Conservation (phyloP, 257 asterid species). For the Echium plantagineum region DNA sequence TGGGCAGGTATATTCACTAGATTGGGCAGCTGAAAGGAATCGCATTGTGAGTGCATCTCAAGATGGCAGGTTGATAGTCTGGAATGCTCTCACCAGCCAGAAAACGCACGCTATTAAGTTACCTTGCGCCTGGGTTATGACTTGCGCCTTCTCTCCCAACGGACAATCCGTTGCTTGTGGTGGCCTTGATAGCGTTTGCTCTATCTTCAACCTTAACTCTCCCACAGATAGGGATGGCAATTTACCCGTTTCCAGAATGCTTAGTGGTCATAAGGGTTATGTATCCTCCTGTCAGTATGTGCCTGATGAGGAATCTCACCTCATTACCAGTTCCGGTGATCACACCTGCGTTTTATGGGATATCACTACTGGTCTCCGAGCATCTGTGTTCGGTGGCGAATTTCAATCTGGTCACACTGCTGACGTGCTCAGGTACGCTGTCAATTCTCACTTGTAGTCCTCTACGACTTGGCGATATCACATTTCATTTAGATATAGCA, state of each 20-base stretch:
- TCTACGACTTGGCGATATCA: too few species aligned
- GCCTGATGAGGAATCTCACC: slow-evolving; percentile 83
- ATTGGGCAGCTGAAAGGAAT: slow-evolving; percentile 94
- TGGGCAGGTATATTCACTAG: slow-evolving; percentile 81
- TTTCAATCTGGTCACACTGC: slow-evolving; percentile 95
- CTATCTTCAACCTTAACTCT: slow-evolving; percentile 83
- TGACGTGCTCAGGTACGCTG: slow-evolving; percentile 63
- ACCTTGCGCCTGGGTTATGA: slow-evolving; percentile 99
- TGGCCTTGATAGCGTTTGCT: slow-evolving; percentile 93
- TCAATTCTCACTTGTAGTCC: too few species aligned
- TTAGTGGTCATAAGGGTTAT: slow-evolving; percentile 90
- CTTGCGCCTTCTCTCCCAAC: slow-evolving; percentile 91
- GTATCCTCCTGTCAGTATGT: slow-evolving; percentile 94
- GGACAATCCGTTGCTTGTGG: slow-evolving; percentile 97
- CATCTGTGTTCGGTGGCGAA: slow-evolving; percentile 94
- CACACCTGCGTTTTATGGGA: slow-evolving; percentile 96
- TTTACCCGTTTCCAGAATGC: slow-evolving; percentile 73
- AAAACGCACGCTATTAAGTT: slow-evolving; percentile 87
- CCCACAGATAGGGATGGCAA: slow-evolving; percentile 73
- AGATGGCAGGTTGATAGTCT: slow-evolving; percentile 92
- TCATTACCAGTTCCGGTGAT: slow-evolving; percentile 92
- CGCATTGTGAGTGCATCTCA: slow-evolving; percentile 98
- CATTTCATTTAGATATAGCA: too few species aligned
- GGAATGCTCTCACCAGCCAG: slow-evolving; percentile 99
- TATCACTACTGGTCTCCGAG: slow-evolving; percentile 84